Conservation (phyloP, 2,329 filamentous ascomycete genomes). For the Ophiostoma angusticollis region DNA sequence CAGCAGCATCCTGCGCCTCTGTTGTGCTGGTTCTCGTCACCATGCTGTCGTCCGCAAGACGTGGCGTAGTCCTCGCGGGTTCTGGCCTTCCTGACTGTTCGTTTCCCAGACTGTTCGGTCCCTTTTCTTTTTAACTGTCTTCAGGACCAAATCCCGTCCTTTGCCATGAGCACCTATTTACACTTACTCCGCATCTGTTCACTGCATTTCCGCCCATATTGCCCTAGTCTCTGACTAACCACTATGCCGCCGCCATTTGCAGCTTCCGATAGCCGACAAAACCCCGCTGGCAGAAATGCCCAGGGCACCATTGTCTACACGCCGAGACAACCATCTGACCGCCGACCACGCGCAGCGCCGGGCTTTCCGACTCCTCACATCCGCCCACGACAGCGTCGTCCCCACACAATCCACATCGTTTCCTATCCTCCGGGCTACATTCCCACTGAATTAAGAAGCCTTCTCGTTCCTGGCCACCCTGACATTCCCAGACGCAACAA, state of each 20-base stretch:
- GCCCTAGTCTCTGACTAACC: constrained; percentile 5
- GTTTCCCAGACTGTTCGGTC: constrained; percentile 1
- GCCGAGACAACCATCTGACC: constrained; percentile 11
- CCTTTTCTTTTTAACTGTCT: not conserved
- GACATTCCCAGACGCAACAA: not conserved
- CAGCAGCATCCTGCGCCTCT: not conserved
- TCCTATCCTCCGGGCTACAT: constrained; percentile 31
- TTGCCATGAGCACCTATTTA: too few species aligned
- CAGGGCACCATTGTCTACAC: constrained; percentile 18
- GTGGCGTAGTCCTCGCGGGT: not conserved
- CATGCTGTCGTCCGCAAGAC: constrained; percentile 2
- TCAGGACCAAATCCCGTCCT: not conserved
- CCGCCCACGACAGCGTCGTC: constrained; percentile 36
- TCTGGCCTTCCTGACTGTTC: not conserved
- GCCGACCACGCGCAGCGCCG: constrained; percentile 15
- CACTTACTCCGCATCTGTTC: too few species aligned
- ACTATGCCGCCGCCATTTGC: constrained; percentile 1
- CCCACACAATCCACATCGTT: constrained; percentile 43
- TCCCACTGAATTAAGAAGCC: constrained; percentile 25
- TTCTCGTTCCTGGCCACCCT: not conserved
- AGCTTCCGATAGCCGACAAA: constrained; percentile 1
- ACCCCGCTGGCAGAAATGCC: not conserved
- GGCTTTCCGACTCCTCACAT: constrained; percentile 29
- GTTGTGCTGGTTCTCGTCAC: not conserved
- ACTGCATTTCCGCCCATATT: not conserved